Percentiles rank a stretch among this genome's conserved stretches.
Evolutionary conservation across 2,329 filamentous ascomycete species (phyloP).

Genomic region (Ilyonectria mors-panacis): DNA sequence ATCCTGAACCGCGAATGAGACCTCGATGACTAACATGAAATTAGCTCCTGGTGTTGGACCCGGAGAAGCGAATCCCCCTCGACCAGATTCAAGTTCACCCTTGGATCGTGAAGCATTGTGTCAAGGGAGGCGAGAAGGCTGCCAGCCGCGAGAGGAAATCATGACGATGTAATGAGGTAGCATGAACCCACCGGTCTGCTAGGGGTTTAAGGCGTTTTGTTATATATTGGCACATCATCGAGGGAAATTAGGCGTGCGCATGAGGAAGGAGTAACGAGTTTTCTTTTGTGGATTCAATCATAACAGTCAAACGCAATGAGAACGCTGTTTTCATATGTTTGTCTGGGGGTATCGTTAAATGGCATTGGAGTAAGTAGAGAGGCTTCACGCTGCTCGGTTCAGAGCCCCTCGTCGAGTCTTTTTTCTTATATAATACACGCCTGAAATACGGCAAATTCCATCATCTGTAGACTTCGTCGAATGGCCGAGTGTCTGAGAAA

Average conservation of each 20-base stretch:
- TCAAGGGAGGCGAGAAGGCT: conserved; percentile 72
- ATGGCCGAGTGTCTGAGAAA: conserved; percentile 93
- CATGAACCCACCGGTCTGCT: conserved; percentile 29
- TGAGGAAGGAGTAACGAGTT: conserved; percentile 49
- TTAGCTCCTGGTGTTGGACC: conserved; percentile 90
- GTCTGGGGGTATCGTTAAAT: conserved; percentile 45
- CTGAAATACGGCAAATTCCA: conserved; percentile 10
- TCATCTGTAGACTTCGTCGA: conserved; percentile 95
- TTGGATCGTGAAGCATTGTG: conserved; percentile 97
- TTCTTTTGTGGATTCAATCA: conserved; percentile 40
- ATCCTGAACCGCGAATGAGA: not conserved
- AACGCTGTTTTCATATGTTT: conserved; percentile 29
- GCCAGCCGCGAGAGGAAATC: conserved; percentile 63
- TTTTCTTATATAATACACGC: conserved; percentile 21
- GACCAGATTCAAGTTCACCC: conserved; percentile 92
- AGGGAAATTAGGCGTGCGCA: conserved; percentile 47
- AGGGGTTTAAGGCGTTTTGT: conserved; percentile 42
- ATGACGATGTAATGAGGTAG: conserved; percentile 42
- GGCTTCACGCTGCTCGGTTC: conserved; percentile 19
- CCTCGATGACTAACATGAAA: conserved; percentile 43
- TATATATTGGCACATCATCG: conserved; percentile 30
- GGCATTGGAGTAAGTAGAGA: conserved; percentile 40
- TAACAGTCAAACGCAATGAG: conserved; percentile 33
- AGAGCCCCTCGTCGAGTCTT: conserved; percentile 17
- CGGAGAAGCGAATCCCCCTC: conserved; percentile 91